Base-by-base conservation (phyloP, 805 yeast species). In the Lachancea fermentati region DNA sequence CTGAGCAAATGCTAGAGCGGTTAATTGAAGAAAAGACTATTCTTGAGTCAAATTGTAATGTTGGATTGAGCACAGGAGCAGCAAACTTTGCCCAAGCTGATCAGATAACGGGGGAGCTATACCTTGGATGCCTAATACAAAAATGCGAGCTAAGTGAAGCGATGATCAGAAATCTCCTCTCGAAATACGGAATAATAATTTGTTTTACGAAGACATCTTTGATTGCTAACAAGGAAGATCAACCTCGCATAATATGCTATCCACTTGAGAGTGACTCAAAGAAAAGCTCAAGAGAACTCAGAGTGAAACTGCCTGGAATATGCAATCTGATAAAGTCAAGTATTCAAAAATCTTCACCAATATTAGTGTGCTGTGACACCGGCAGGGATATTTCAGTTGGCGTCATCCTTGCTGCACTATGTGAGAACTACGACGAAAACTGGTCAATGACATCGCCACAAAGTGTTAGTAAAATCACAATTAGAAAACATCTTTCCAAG, bases 341-440 rank as follows among this genome's bases (percentile, higher is more conserved):
- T 5, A 37, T 16, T 15, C 9, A 16, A 4, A 15, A 32, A n/a
- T 5, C 34, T 1, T 39, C 44, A 17, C 60, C 62, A 4, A 50
- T 71, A 1, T 43, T 79, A 16, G 55, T 87, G 0, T 54, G 80
- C 2, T 81, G 91, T 51, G 81, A 78, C 17, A 62, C 74, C 0
- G 89, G 86, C 0, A 66, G 69, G 3, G 95, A 87, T 53, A 54
- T 85, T 31, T 73, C 88, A 1, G 70, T 76, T 2, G 86, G 84
- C 0, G 70, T 82, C 0, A 67, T 75, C 0, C 58, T 86, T 3
- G 64, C 74, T 12, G 51, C 78, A 2, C 59, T 82, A n/a, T 69
- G 79, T 43, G 52, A 60, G 17, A 57, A 64, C 41, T 80, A 66
- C 49, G 63, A 68, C 34, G 43, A 60, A 5, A 54, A 65, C 0